A percentile compares a stretch with the other conserved stretches of the same genome.
Evolutionary conservation across 1,284 basidiomycete species (phyloP).

Genomic region (Leccinum huronense): DNA sequence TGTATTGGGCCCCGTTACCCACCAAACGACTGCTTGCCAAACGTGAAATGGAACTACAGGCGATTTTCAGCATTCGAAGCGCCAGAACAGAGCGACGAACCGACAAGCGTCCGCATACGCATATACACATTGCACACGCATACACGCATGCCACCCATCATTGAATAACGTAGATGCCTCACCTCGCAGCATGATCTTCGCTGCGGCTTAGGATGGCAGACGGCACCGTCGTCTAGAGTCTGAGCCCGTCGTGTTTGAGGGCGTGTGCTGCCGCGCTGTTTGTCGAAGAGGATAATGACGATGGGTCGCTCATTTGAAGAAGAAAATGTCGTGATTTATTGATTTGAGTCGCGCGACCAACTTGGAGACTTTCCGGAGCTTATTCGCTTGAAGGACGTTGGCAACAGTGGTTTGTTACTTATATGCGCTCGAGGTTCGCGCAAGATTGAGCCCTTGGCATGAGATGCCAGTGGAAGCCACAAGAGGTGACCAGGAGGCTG

Average conservation of each 20-base stretch:
- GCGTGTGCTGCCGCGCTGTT: background rate
- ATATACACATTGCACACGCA: background rate
- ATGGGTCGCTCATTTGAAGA: background rate
- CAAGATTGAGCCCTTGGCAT: too few relatives aligned
- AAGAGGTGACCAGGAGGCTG: too few relatives aligned
- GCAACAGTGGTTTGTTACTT: background rate
- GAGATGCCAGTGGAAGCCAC: too few relatives aligned
- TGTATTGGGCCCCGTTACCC: conserved; percentile 15
- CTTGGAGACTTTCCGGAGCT: background rate
- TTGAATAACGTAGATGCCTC: background rate
- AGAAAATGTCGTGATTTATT: background rate
- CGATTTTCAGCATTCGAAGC: background rate
- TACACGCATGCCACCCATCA: background rate
- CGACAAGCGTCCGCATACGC: background rate
- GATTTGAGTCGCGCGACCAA: background rate
- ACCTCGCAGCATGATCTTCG: background rate
- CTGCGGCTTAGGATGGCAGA: background rate
- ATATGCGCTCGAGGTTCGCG: background rate
- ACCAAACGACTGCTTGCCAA: conserved; percentile 6
- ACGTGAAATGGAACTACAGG: background rate
- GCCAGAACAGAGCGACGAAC: background rate
- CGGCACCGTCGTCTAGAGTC: background rate
- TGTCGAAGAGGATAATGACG: background rate
- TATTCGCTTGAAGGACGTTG: background rate
- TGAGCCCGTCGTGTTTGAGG: background rate